These are phyloP conservation scores for Jaenimonas drosophilae DNA, from an alignment of 208 protist genomes.

Conservation along the genomic window DNA sequence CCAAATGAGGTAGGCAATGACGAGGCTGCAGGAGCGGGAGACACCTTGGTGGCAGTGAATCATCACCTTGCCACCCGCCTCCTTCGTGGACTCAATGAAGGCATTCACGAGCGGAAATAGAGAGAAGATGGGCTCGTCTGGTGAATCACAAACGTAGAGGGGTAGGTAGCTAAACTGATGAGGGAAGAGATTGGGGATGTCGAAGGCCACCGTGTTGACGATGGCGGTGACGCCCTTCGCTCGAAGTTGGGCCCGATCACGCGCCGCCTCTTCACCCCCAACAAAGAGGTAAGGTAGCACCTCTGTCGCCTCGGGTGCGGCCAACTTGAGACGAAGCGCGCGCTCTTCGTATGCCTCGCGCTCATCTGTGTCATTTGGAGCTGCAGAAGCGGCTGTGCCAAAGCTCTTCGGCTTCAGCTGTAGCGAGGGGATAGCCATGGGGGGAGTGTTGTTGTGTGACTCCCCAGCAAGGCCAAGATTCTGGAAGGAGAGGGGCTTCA, in stretches of 20 bases:
- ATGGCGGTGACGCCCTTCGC: constrained; percentile 87
- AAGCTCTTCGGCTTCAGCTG: too few relatives aligned
- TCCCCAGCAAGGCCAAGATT: too few relatives aligned
- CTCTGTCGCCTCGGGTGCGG: constrained; percentile 62
- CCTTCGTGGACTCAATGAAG: constrained; percentile 70
- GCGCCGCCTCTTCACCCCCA: constrained; percentile 54
- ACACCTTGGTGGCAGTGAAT: constrained; percentile 95
- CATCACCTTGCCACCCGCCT: constrained; percentile 57
- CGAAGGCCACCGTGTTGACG: constrained; percentile 87
- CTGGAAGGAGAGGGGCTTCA: too few relatives aligned
- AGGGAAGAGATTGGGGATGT: constrained; percentile 42
- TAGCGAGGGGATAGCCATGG: too few relatives aligned
- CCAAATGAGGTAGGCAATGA: constrained; percentile 92
- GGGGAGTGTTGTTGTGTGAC: too few relatives aligned
- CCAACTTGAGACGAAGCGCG: constrained; percentile 35
- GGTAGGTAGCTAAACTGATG: constrained; percentile 80
- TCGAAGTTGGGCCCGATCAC: constrained; percentile 54
- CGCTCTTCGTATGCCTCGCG: constrained; percentile 48
- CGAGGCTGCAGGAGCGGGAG: constrained; percentile 80
- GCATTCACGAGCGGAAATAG: constrained; percentile 81
- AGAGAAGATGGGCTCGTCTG: constrained; percentile 86
- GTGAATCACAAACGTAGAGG: constrained; percentile 78
- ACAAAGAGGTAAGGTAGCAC: constrained; percentile 82
- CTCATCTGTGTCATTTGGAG: constrained; percentile 29
- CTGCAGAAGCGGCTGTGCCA: background rate